Evolutionary conservation across 352 stramenopile species (phyloP), one percentile per base, ranked within the genome.

Genomic region (Phytophthora pisi): DNA sequence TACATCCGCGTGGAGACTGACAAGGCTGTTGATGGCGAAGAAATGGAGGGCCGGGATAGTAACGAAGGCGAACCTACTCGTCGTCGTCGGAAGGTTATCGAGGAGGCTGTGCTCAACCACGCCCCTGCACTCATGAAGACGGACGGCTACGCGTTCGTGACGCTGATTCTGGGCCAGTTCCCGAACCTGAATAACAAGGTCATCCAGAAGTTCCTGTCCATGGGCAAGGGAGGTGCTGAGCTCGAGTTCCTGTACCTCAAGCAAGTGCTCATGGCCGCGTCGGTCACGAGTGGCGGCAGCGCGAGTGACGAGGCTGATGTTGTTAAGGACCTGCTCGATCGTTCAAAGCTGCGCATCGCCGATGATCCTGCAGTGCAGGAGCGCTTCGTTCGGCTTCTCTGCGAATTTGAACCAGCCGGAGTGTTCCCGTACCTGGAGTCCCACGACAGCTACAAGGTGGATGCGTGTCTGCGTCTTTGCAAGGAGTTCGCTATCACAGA

Each of bases 381-480:
- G 58, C 82, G 88, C 10, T 96, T 95, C 46, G 86, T 96, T 28
- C 75, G 77, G 4, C 60, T 96, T 45, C 59, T 95, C 36, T 94
- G 86, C 53, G 84, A 94, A 54, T 95, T 90, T 51, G 87, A 92
- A 55, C 89, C 89, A 4, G 74, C 76, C 3, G 75, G 83, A 18
- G 84, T 95, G 24, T 95, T 95, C 47, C 74, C 81, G 15, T 96
- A 92, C 61, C 68, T 96, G 9, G 84, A 93, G 57, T 89, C 84
- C 1, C 86, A 95, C 53, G 86, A 96, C 62, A 93, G 84, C 68
- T 96, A 95, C 79, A 93, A 94, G 70, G 87, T 96, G 10, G 87
- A 96, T 46, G 78, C 81, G 50, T 93, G 82, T 47, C 70, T 96
- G 55, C 90, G 91, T 51, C 75, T 95, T 5, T 96, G 89, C 74